Base-by-base conservation (phyloP, 202 grass and related monocot species). In the Elaeis oleifera region DNA sequence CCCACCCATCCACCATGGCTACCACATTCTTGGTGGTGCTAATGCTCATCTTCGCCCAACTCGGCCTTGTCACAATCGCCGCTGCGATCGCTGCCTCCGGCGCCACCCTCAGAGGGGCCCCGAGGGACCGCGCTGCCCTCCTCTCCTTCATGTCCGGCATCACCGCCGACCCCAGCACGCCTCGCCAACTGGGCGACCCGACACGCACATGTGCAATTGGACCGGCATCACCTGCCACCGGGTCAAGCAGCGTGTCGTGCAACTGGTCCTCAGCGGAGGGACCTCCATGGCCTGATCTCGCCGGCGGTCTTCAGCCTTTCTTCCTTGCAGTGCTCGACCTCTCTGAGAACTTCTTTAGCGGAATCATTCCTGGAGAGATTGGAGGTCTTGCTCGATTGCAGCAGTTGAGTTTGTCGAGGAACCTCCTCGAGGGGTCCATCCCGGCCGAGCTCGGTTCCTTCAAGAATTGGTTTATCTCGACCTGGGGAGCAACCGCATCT, bases 401-500 rank as follows among this genome's bases (percentile, higher is more conserved):
- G 22, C 80, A 84, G 63, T 20, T 95, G 65, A 95, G 90, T 66
- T 61, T 90, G 13, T 58, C 65, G 6, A 27, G 16, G 28, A 92
- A 97, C 29, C 48, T 67, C 22, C 64, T 92, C 18, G 72, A 77
- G 4, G 92, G 88, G 0, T 5, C 65, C 4, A 79, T 97, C 31
- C 88, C 88, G 1, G 16, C 48, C 5, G 84, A 86, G 73, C 69
- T 92, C 25, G 79, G 84, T 4, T 63, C 51, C 79, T 68, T 5
- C 71, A 16, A 25, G 18, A 51, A 16, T 56, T 92, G 6, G 27
- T 26, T 0, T 92, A 97, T 49, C 71, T 97, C 56, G 86, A 89
- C 71, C 63, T 97, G 51, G 82, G 88, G 1, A 58, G 51, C 18
- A 97, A 97, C 79, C 74, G 72, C 24, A 56, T 92, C 71, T 75